Base-by-base conservation (phyloP, 1,139 yeast species). In the Meyerozyma athensensis region DNA sequence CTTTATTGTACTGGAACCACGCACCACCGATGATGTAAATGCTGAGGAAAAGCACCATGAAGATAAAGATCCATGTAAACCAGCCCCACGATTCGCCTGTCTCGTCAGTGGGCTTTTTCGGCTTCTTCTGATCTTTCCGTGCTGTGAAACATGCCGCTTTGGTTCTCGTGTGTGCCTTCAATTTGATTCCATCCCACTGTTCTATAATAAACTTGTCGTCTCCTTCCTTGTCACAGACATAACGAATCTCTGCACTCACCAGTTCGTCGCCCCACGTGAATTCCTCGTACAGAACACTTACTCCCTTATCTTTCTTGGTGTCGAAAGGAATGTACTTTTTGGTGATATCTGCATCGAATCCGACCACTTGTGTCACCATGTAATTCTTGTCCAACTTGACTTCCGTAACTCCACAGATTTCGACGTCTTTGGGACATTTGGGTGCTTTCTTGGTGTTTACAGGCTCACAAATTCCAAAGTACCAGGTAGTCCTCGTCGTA, bases 11-110 rank as follows among this genome's bases (percentile, higher is more conserved):
- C 50, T 76, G 86, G 54, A 84, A 73, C 84, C 94, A 87, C 0
- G 95, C 90, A 13, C 86, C 84, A 16, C 84, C 86, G 40, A 84
- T 72, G 28, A 87, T 77, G 55, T 86, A 87, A 38, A 76, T 77
- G 39, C 90, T 78, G 48, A 85, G 71, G 43, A 77, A 77, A 33
- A 89, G 61, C 9, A 86, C 79, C 48, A 81, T 66, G 50, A 83
- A 75, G 49, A 84, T 72, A 49, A 84, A 72, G 5, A 82, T 60
- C 86, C 89, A 82, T 2, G 86, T 78, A 52, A 83, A 81, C 81
- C 86, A 81, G 34, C 84, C 87, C 86, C 84, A 79, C 24, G 79
- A 78, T 51, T 66, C 72, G 22, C 72, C 73, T 36, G 50, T 53
- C 36, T 65, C 68, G 19, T 47, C 52, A 13, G 46, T 45, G 24